These are phyloP conservation scores for Hanseniaspora occidentalis DNA, from an alignment of 805 yeast species.

Conservation along the genomic window DNA sequence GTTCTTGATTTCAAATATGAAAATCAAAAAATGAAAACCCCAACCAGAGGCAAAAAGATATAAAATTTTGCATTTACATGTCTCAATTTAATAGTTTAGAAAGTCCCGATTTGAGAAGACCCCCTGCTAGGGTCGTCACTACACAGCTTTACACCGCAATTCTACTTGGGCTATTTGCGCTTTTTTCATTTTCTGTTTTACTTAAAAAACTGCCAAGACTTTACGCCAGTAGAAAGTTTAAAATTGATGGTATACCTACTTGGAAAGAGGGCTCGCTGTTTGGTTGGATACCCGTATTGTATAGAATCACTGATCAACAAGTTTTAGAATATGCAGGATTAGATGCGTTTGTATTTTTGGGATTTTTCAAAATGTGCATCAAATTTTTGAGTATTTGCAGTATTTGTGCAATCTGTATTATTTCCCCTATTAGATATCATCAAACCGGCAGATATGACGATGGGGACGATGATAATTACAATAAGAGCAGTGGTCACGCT, in stretches of 20 bases:
- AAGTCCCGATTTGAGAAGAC: slow-evolving; percentile 24
- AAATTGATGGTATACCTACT: slow-evolving; percentile 22
- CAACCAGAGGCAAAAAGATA: no score
- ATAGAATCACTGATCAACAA: slow-evolving; percentile 55
- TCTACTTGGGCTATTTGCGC: slow-evolving; percentile 54
- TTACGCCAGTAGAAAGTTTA: slow-evolving; percentile 61
- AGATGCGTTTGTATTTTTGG: slow-evolving; percentile 86
- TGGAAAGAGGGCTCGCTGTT: slow-evolving; percentile 38
- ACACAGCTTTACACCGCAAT: slow-evolving; percentile 67
- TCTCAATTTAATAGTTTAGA: not conserved
- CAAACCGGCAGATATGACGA: slow-evolving; percentile 72
- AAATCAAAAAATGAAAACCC: no score
- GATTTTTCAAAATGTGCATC: slow-evolving; percentile 83
- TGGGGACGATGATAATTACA: slow-evolving; percentile 28
- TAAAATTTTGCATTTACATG: no score
- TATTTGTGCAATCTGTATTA: slow-evolving; percentile 56
- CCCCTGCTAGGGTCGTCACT: slow-evolving; percentile 46
- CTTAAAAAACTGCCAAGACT: slow-evolving; percentile 67
- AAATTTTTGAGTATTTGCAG: slow-evolving; percentile 52
- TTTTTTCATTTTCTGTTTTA: slow-evolving; percentile 55
- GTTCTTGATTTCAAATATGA: no score
- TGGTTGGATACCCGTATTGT: slow-evolving; percentile 70
- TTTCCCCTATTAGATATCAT: slow-evolving; percentile 75
- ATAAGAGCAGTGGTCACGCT: not conserved
- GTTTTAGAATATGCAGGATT: slow-evolving; percentile 82